Base-by-base conservation (phyloP, 805 yeast genomes). In the Candida coquimbonensis region DNA sequence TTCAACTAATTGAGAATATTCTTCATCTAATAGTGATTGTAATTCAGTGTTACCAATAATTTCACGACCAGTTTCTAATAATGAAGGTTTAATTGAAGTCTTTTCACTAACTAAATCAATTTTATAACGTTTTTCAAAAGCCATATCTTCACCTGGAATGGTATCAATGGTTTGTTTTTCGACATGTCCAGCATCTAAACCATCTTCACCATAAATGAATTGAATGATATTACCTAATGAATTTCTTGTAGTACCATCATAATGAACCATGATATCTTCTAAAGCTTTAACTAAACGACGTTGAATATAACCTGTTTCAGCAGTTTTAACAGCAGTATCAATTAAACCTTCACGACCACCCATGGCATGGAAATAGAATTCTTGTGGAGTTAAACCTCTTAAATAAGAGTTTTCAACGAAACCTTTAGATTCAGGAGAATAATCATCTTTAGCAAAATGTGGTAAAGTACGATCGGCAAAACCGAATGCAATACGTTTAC, bases 341-440 rank as follows among this genome's bases (percentile, higher is more conserved):
- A 93, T 95, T 64, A 93, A 75, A 75, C 99, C 99, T 73, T 93
- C 99, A 78, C 99, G 88, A 74, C 99, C 99, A 62, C 99, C 98
- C 96, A 93, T 93, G 44, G 98, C 97, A 66, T 93, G 99, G 83
- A 93, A 93, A 66, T 93, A 90, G 67, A 93, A 93, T 67, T 93
- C 99, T 67, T 93, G 98, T 32, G 99, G 99, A 7, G 99, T 90
- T 60, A 93, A 75, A 35, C 99, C 99, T 73, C 98, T 82, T 63
- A 91, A 75, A 63, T 93, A 93, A 13, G 99, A 93, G 64, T 93
- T 93, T 67, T 95, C 96, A 49, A 93, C 96, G 60, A 93, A 93
- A 56, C 99, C 99, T 65, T 89, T 89, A 4, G 98, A 91, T 67
- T 93, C 99, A 21, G 99, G 98, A 42, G 96, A 87, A 66, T 93